These are phyloP conservation scores for Aspergillus neoniger DNA, from an alignment of 2,329 filamentous ascomycete genomes.

Conservation along the genomic window DNA sequence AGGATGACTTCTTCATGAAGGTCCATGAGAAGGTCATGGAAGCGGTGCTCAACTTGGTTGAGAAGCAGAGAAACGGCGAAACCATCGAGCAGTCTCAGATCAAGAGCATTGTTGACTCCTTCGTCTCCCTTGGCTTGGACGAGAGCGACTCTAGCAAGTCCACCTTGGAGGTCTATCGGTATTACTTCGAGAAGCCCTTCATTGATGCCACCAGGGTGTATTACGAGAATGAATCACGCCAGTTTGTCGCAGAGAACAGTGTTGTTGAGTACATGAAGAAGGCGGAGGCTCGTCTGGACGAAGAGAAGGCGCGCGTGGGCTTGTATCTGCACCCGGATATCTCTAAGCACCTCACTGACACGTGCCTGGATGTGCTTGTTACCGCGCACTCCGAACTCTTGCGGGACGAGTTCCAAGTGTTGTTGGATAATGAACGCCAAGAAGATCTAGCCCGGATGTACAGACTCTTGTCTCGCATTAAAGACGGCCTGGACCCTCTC, in stretches of 20 bases:
- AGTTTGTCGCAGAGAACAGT: conserved; percentile 93
- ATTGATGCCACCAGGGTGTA: conserved; percentile 79
- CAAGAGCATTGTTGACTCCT: conserved; percentile 95
- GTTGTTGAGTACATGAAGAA: conserved; percentile 99
- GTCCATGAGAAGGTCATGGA: conserved; percentile 91
- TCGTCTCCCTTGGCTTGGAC: conserved; percentile 90
- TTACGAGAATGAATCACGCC: conserved; percentile 88
- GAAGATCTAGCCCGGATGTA: conserved; percentile 98
- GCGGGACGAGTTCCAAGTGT: conserved; percentile 90
- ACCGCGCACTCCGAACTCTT: conserved; percentile 82
- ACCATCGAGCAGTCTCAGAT: conserved; percentile 97
- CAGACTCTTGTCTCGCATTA: conserved; percentile 81
- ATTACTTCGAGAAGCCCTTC: conserved; percentile 91
- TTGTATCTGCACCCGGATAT: conserved; percentile 93
- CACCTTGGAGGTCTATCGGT: conserved; percentile 91
- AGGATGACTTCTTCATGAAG: conserved; percentile 80
- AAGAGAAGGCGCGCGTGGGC: conserved; percentile 91
- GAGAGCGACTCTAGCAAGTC: conserved; percentile 91
- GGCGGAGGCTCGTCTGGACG: conserved; percentile 81
- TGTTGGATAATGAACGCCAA: conserved; percentile 90
- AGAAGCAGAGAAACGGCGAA: conserved; percentile 96
- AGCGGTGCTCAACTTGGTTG: conserved; percentile 89
- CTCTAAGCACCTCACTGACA: conserved; percentile 76
- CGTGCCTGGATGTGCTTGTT: conserved; percentile 86
- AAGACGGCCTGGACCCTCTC: conserved; percentile 86